phyloP scores from a whole-genome alignment of 2,329 filamentous ascomycete genomes.

The Aspergillus sp. region DNA sequence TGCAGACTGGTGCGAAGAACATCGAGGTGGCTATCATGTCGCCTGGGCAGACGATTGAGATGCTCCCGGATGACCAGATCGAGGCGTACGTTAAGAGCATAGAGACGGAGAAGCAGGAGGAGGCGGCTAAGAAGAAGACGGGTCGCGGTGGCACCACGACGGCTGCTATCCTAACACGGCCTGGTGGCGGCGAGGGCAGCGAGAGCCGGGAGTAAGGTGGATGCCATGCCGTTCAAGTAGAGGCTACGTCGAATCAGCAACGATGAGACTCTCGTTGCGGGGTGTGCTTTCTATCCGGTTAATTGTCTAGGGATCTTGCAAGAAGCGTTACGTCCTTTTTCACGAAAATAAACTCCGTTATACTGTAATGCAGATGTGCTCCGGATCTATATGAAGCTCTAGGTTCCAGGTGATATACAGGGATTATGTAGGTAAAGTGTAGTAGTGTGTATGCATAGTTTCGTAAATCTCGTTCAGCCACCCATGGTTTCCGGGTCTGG shows the following conservation, averaged over 20 bases:
- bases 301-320: slow-evolving; percentile 16
- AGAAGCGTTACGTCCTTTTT: slow-evolving; percentile 16
- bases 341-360: slow-evolving; percentile 11
- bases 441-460: slow-evolving; percentile 20
- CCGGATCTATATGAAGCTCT: neutral
- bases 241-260: slow-evolving; percentile 18
- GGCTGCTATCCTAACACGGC: slow-evolving; percentile 71
- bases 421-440: slow-evolving; percentile 1
- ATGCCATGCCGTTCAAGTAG: neutral
- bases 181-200: slow-evolving; percentile 45
- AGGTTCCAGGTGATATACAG: neutral
- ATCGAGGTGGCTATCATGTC: slow-evolving; percentile 99
- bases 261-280: slow-evolving; percentile 18
- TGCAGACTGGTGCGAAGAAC: slow-evolving; percentile 98
- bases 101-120: slow-evolving; percentile 98
- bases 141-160: slow-evolving; percentile 53
- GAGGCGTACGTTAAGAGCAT: slow-evolving; percentile 98
- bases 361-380: neutral
- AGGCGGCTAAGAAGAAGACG: slow-evolving; percentile 95
- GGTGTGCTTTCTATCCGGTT: slow-evolving; percentile 11
- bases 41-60: slow-evolving; percentile 85
- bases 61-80: slow-evolving; percentile 93
- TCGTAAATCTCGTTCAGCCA: slow-evolving; percentile 35
- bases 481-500: neutral
- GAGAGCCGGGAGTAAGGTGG: slow-evolving; percentile 16